These are phyloP conservation scores for Coemansia sp. DNA, from an alignment of 192 early-diverging fungal species.

Conservation along the genomic window DNA sequence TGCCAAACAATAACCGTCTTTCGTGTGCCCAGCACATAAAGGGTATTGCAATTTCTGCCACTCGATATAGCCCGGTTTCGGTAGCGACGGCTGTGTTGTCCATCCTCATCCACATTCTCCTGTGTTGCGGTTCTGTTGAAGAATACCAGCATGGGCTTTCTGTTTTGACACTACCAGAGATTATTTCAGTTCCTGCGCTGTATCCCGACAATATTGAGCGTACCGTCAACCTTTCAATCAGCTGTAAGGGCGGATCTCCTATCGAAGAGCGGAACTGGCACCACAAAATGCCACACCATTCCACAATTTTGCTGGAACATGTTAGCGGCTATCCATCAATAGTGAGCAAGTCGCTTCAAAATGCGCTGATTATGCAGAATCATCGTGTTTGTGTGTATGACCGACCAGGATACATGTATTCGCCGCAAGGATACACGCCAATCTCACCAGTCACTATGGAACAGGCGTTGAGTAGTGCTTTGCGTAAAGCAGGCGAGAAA, in stretches of 20 bases:
- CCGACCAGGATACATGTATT: conserved; percentile 41
- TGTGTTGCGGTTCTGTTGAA: conserved; percentile 10
- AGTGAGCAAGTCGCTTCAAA: conserved; percentile 26
- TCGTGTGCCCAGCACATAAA: neutral
- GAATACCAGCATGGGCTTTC: conserved; percentile 2
- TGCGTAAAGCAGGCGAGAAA: conserved; percentile 14
- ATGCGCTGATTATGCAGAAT: conserved; percentile 17
- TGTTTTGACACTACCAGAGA: neutral
- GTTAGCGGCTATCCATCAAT: conserved; percentile 30
- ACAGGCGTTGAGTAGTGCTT: conserved; percentile 17
- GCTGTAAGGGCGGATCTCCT: conserved; percentile 16
- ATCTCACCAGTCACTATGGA: conserved; percentile 12
- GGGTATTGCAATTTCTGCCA: neutral
- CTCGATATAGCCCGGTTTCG: conserved; percentile 4
- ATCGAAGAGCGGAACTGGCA: neutral
- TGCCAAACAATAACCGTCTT: neutral
- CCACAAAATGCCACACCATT: neutral
- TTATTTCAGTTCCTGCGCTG: neutral
- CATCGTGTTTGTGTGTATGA: conserved; percentile 43
- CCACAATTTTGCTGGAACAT: conserved; percentile 45
- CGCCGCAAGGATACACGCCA: conserved; percentile 42
- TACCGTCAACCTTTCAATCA: conserved; percentile 18
- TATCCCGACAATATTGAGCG: conserved; percentile 17
- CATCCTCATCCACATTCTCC: conserved; percentile 9
- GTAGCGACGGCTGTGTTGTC: conserved; percentile 5